Conservation (phyloP, 345 rosid species). For the Euphorbia peplus region DNA sequence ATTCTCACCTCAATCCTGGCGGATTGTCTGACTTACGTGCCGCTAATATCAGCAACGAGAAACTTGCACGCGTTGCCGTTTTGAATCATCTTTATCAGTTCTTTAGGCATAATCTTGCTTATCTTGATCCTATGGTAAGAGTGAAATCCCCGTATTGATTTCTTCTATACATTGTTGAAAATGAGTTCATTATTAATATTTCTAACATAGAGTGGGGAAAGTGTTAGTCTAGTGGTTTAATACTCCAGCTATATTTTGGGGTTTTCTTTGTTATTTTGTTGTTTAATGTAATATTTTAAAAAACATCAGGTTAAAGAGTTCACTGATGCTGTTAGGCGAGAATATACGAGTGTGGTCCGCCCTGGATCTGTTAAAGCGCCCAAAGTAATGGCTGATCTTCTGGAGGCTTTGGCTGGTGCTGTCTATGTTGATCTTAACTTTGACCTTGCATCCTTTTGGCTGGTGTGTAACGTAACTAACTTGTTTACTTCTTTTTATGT, state of each 20-base stretch:
- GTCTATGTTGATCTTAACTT: constrained; percentile 53
- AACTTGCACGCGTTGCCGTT: constrained; percentile 73
- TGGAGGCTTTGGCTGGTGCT: constrained; percentile 78
- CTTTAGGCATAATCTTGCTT: constrained; percentile 39
- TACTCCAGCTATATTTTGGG: too few relatives aligned
- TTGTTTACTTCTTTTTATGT: background rate
- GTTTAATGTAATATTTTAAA: too few relatives aligned
- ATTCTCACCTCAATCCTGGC: constrained; percentile 55
- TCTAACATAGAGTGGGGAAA: too few relatives aligned
- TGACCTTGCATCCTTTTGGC: constrained; percentile 62
- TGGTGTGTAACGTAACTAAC: constrained; percentile 45
- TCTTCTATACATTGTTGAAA: background rate
- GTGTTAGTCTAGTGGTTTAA: too few relatives aligned
- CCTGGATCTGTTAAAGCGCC: constrained; percentile 82
- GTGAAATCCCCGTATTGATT: background rate
- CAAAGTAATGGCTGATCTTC: constrained; percentile 68
- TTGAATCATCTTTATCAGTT: constrained; percentile 41
- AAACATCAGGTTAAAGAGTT: constrained; percentile 75
- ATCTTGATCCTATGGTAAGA: constrained; percentile 51
- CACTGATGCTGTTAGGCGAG: constrained; percentile 44
- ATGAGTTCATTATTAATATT: too few relatives aligned
- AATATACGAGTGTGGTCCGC: constrained; percentile 39
- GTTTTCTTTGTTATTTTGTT: too few relatives aligned
- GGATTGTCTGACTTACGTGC: constrained; percentile 53
- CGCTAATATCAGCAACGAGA: constrained; percentile 73